phyloP scores from a whole-genome alignment of 352 stramenopile species.

The Aphanomyces astaci region DNA sequence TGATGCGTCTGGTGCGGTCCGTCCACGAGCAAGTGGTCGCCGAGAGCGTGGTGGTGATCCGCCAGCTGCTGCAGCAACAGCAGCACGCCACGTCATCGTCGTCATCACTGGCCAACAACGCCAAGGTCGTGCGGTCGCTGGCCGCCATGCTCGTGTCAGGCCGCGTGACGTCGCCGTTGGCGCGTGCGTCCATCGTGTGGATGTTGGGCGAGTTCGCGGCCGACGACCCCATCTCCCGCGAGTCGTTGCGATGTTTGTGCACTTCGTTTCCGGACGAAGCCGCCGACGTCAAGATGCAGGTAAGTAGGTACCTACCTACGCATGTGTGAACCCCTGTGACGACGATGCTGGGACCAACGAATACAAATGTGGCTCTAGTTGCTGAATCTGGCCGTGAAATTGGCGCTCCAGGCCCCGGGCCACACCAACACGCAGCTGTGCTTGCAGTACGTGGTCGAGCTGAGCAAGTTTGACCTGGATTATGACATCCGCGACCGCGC shows the following conservation, averaged over 20 bases:
- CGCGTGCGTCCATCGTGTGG: slow-evolving; percentile 88
- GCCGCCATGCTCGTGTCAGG: slow-evolving; percentile 66
- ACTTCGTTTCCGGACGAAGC: slow-evolving; percentile 84
- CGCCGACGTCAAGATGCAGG: slow-evolving; percentile 80
- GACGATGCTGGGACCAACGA: too few relatives aligned
- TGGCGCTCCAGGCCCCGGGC: slow-evolving; percentile 62
- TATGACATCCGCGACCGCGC: slow-evolving; percentile 90
- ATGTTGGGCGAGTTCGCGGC: slow-evolving; percentile 88
- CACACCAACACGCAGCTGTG: slow-evolving; percentile 70
- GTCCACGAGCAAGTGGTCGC: slow-evolving; percentile 88
- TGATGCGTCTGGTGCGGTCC: slow-evolving; percentile 78
- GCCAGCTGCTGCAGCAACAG: slow-evolving; percentile 90
- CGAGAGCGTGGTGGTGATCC: slow-evolving; percentile 93
- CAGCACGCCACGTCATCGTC: neutral
- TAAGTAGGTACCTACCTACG: too few relatives aligned
- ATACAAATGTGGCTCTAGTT: slow-evolving; percentile 32
- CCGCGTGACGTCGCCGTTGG: slow-evolving; percentile 60
- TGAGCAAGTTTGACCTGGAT: slow-evolving; percentile 88
- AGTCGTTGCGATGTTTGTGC: slow-evolving; percentile 81
- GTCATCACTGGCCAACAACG: slow-evolving; percentile 54
- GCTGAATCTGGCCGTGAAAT: slow-evolving; percentile 89
- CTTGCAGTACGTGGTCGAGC: slow-evolving; percentile 86
- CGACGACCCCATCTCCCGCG: slow-evolving; percentile 44
- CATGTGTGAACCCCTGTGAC: too few relatives aligned
- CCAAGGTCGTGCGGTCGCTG: slow-evolving; percentile 66